Conservation (phyloP, 192 early-diverging fungal species). For the Gigaspora rosea region DNA sequence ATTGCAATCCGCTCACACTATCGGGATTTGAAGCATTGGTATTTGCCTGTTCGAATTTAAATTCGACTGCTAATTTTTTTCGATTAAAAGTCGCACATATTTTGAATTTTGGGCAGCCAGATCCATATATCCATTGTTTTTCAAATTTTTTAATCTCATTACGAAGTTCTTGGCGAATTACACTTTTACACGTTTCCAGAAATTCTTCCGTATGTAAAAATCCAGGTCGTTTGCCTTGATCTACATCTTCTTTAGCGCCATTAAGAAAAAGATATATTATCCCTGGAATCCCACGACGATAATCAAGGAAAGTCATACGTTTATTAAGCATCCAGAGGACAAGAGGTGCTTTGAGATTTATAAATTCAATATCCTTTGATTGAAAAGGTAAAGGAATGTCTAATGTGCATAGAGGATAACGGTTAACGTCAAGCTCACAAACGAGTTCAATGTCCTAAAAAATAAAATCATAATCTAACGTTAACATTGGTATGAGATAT, state of each 20-base stretch:
- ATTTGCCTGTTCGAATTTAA: slow-evolving; percentile 75
- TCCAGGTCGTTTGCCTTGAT: slow-evolving; percentile 42
- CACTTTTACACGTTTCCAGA: slow-evolving; percentile 79
- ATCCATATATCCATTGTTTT: slow-evolving; percentile 93
- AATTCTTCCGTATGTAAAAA: slow-evolving; percentile 69
- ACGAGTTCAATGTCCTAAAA: slow-evolving; percentile 81
- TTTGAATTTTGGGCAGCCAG: slow-evolving; percentile 87
- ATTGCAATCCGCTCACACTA: neutral
- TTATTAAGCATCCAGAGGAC: slow-evolving; percentile 93
- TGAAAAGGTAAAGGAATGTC: slow-evolving; percentile 53
- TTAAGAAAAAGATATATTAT: slow-evolving; percentile 81
- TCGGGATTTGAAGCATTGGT: slow-evolving; percentile 48
- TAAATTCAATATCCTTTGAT: slow-evolving; percentile 69
- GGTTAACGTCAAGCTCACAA: slow-evolving; percentile 82
- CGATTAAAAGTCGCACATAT: slow-evolving; percentile 87
- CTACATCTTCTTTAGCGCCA: slow-evolving; percentile 71
- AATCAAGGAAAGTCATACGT: slow-evolving; percentile 75
- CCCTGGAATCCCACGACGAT: slow-evolving; percentile 70
- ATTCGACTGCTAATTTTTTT: slow-evolving; percentile 95
- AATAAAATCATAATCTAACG: neutral
- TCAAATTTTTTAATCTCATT: slow-evolving; percentile 68
- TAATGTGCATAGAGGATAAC: slow-evolving; percentile 79
- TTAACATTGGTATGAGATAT: neutral
- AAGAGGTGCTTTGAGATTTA: slow-evolving; percentile 82
- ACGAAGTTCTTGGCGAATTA: slow-evolving; percentile 76